Evolutionary conservation across 495 filamentous ascomycete genomes (phyloP), one percentile per base, ranked within the genome.

Genomic region (Sporormia fimetaria): DNA sequence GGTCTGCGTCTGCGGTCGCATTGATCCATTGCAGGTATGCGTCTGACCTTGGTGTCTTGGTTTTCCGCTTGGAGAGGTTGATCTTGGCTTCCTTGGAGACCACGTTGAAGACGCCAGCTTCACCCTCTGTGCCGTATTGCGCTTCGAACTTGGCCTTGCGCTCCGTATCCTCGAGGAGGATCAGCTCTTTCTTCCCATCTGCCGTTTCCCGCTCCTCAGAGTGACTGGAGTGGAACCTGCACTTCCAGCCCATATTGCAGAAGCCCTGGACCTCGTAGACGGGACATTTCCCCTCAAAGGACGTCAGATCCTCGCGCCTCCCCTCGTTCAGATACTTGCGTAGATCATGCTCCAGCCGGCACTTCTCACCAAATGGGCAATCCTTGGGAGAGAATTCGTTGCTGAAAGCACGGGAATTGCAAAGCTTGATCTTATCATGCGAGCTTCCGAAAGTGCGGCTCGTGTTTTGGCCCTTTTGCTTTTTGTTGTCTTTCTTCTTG

Each of bases 221-320:
- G 58, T 98, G 90, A 25, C 81, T 85, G 35, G 67, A 68, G 11
- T 83, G 78, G 54, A 93, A 86, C 9, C 88, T 82, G 58, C 90
- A 98, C 54, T 81, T 92, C 87, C 87, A 98, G 1, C 90, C 90
- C 11, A 76, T 71, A 36, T 65, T 62, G 52, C 90, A 98, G 49
- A 66, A 73, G 22, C 90, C 92, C 18, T 73, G 67, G 6, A 65
- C 69, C 50, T 86, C 78, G 63, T 71, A 94, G 10, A 87, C 69
- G 0, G 87, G 87, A 56, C 90, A 98, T 16, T 78, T 60, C 0
- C 83, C 80, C 37, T 64, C 65, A 44, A 92, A 76, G 0, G 80
- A 83, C 0, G 67, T 67, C 7, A 96, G 68, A 50, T 95, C 84
- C 34, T 73, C 72, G 21, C 83, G 73, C 47, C 87, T 87, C 39